Base-by-base conservation (phyloP, 2,329 filamentous ascomycete genomes). In the Alternaria infectoria region DNA sequence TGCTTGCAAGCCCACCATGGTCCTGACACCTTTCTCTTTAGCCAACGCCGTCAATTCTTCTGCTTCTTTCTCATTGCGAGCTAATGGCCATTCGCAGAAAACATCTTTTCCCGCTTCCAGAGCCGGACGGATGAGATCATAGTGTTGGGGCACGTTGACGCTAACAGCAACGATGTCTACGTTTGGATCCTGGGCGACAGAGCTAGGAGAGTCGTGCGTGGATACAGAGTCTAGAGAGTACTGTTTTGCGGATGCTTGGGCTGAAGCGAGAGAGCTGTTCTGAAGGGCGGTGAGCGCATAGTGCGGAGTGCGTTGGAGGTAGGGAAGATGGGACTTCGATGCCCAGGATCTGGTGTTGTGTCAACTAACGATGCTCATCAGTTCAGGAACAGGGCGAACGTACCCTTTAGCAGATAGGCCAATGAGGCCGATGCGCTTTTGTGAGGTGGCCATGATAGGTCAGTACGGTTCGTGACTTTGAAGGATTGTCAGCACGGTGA, bases 81-180 rank as follows among this genome's bases (percentile, higher is more conserved):
- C 83, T 1, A 85, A 75, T 4, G 83, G 85, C 84, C 84, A 85
- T 67, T 86, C 85, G n/a, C 82, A 79, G 59, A 83, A 86, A 12
- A 84, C 79, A 46, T 83, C 77, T 50, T 77, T 77, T 5, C 72
- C 71, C 5, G 82, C 81, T 51, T 79, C 71, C 4, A 86, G 67
- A 10, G 79, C 80, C 2, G 83, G 82, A 45, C 78, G 79, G 11
- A 82, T 76, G 13, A 83, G 69, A 9, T 69, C 62, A 60, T 82
- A 83, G 61, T 86, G 83, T 19, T 77, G 73, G 11, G 78, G 79
- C 4, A 86, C 82, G 5, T 80, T 77, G 15, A 84, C 81, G 56
- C 76, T 78, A 59, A 82, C 78, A 52, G 84, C 81, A 9, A 86
- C 77, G 5, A 86, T 77, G 59, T 86, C 84, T 47, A 86, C 77